Conservation (phyloP, 2,329 filamentous ascomycete species). For the Fusarium succisae region DNA sequence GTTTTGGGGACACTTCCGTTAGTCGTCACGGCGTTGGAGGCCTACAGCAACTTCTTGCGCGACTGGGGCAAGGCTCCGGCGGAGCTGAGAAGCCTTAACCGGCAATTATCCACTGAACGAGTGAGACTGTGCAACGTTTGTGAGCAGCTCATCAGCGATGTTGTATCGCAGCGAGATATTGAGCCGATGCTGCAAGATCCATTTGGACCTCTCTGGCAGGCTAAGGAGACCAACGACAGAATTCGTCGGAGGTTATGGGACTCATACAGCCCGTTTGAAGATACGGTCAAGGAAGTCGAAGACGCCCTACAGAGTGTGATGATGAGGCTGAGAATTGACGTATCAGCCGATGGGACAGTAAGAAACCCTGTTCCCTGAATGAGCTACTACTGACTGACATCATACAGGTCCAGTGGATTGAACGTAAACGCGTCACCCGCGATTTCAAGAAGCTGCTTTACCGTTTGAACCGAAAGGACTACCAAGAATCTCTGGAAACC, state of each 20-base stretch:
- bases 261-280: constrained; percentile 37
- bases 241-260: constrained; percentile 40
- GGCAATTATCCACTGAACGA: constrained; percentile 38
- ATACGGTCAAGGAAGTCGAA: constrained; percentile 35
- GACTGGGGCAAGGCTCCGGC: constrained; percentile 24
- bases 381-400: accelerated
- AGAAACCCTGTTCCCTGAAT: accelerated
- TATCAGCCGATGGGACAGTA: not conserved
- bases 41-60: constrained; percentile 35
- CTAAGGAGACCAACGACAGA: constrained; percentile 10
- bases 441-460: constrained; percentile 18
- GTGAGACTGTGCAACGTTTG: constrained; percentile 44
- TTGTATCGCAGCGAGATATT: constrained; percentile 35
- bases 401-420: constrained; percentile 1
- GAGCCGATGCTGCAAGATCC: constrained; percentile 44
- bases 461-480: constrained; percentile 7
- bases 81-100: constrained; percentile 38
- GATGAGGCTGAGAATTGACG: not conserved
- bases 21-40: constrained; percentile 24
- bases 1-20: constrained; percentile 36
- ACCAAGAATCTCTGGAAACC: not conserved
- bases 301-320: constrained; percentile 34
- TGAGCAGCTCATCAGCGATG: constrained; percentile 42
- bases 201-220: constrained; percentile 43
- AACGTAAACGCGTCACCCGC: not conserved